Conservation (phyloP, 208 protist species). For the Cochliopodium minus region DNA sequence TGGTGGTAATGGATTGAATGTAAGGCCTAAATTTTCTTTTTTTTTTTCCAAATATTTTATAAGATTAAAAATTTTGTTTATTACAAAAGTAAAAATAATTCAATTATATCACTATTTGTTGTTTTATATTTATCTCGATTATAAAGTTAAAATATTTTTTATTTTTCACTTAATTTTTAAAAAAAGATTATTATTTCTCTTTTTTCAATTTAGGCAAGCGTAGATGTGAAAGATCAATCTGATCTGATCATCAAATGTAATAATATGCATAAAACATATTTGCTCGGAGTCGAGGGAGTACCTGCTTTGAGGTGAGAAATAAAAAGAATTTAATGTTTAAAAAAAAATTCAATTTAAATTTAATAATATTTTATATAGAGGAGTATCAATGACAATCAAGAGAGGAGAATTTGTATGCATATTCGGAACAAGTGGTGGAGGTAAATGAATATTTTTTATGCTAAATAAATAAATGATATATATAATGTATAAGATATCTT, state of each 20-base stretch:
- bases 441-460: not conserved
- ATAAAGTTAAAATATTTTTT: too few relatives aligned
- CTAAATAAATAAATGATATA: not conserved
- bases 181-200: too few relatives aligned
- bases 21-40: too few relatives aligned
- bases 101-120: too few relatives aligned
- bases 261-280: slow-evolving; percentile 89
- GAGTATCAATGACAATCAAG: slow-evolving; percentile 58
- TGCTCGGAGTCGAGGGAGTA: slow-evolving; percentile 77
- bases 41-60: too few relatives aligned
- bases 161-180: too few relatives aligned
- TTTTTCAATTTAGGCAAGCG: too few relatives aligned
- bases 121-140: too few relatives aligned
- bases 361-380: slow-evolving; percentile 24
- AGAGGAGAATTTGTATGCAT: slow-evolving; percentile 72
- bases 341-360: not conserved
- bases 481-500: not conserved
- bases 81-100: too few relatives aligned
- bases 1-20: too few relatives aligned
- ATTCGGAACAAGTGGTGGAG: slow-evolving; percentile 76
- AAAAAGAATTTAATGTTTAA: too few relatives aligned
- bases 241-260: slow-evolving; percentile 53
- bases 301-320: slow-evolving; percentile 51
- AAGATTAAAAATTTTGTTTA: too few relatives aligned
- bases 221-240: not conserved